Evolutionary conservation across 495 filamentous ascomycete genomes (phyloP), one percentile per base, ranked within the genome.

Genomic region (Podospora sp.): DNA sequence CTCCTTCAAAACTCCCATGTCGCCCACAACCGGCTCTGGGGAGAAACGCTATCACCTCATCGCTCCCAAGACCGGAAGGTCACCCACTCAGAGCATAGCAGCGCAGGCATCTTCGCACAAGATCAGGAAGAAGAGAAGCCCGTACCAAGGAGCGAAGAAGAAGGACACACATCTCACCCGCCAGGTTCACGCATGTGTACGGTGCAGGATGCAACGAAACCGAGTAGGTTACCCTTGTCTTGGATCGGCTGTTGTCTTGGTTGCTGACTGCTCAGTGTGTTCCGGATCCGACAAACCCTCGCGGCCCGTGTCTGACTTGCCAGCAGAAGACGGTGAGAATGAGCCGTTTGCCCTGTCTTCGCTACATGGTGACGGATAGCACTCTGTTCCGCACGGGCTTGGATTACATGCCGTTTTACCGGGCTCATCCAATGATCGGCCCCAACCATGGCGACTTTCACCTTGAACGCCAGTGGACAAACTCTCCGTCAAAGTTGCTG

Each of bases 281-380:
- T 22, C 76, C 76, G 18, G 76, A 79, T 22, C 76, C 77, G 14
- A 63, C 46, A 14, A 76, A 79, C 58, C 73, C 73, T 2, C 65
- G 63, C 24, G 77, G 76, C 0, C 73, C 77, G 2, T 79, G 77
- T 53, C 52, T 75, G 60, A 75, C 76, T 20, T 79, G 77, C 68
- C 75, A 77, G 64, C 66, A 66, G 55, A 74, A 70, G 62, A 70
- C 68, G 1, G 66, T 72, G 16, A 67, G 72, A 2, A 77, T 80
- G 72, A 77, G 71, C 58, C 66, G 74, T 8, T 69, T 80, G 55
- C 78, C 77, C 1, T 80, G 78, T 68, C 74, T 80, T 6, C 71
- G 78, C 18, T 80, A 80, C 68, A 79, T 78, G 72, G 67, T 80
- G 22, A 78, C 77, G 12, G 78, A 80, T 26, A 77, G 75, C 67